These are phyloP conservation scores for Amborella trichopoda DNA, from an alignment of 164 flowering plant genomes.

Conservation along the genomic window DNA sequence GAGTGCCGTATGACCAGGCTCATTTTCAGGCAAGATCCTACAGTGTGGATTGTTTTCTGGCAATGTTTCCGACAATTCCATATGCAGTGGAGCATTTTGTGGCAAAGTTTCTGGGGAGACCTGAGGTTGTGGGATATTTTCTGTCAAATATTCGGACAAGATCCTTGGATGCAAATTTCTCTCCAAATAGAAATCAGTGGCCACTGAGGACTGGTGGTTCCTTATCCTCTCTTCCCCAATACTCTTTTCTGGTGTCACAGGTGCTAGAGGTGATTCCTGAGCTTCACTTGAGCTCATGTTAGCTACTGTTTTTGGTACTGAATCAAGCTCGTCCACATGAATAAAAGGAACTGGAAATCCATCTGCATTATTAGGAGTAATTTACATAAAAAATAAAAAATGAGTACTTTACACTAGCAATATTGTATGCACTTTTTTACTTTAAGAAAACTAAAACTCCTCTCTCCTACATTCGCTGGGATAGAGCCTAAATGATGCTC, in stretches of 20 bases:
- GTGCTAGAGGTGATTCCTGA: not conserved
- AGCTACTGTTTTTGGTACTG: not conserved
- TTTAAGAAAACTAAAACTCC: no score
- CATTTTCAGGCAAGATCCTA: not conserved
- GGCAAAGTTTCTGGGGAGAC: not conserved
- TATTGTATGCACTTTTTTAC: no score
- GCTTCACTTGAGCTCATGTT: not conserved
- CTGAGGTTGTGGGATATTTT: not conserved
- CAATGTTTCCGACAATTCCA: not conserved
- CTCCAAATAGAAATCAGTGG: no score
- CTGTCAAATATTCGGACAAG: not conserved
- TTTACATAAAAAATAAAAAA: no score
- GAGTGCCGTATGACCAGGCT: no score
- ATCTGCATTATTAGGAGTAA: no score
- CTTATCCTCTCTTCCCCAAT: not conserved
- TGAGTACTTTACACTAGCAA: no score
- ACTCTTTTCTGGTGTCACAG: conserved; percentile 1
- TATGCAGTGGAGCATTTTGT: not conserved
- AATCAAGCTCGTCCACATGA: no score
- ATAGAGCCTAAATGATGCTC: no score
- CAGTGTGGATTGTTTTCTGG: not conserved
- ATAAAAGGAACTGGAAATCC: no score
- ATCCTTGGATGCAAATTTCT: not conserved
- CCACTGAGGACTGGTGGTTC: not conserved
- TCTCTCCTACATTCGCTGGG: no score